These are phyloP conservation scores for Cercospora brassicicola DNA, from an alignment of 2,329 filamentous ascomycete species.

Conservation along the genomic window DNA sequence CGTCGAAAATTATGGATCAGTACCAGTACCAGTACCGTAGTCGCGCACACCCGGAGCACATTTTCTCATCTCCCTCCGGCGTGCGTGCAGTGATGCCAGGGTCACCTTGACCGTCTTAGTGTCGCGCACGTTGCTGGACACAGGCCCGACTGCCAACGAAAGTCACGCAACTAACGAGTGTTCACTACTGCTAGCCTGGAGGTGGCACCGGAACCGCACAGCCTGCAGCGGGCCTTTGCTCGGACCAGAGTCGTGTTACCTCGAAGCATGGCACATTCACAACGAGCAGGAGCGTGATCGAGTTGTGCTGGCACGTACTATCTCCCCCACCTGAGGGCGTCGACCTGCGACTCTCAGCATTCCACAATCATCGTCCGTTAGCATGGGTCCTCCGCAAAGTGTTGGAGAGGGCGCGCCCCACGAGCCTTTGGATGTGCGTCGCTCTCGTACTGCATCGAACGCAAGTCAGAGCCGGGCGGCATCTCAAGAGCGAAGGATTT, in stretches of 20 bases:
- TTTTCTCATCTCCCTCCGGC: background rate
- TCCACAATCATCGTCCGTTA: background rate
- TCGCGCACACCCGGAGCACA: background rate
- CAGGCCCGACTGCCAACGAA: background rate
- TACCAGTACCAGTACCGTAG: background rate
- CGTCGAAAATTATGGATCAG: background rate
- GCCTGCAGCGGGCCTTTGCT: background rate
- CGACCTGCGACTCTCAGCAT: background rate
- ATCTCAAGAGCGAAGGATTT: background rate
- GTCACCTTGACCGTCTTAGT: background rate
- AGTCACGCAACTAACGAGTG: background rate
- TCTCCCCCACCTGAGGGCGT: background rate
- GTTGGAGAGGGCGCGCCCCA: background rate
- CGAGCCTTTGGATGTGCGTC: slow-evolving; percentile 3
- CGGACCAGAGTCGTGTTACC: background rate
- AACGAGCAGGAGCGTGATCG: background rate
- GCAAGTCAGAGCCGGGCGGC: background rate
- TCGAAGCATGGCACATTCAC: slow-evolving; percentile 1
- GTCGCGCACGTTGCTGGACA: background rate
- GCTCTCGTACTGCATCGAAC: background rate
- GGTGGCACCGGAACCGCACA: background rate
- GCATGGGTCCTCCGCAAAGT: background rate
- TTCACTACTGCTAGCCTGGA: background rate
- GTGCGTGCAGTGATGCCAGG: background rate
- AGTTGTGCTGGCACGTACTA: background rate